phyloP scores from a whole-genome alignment of 306 rosid species.

The Vigna unguiculata region DNA sequence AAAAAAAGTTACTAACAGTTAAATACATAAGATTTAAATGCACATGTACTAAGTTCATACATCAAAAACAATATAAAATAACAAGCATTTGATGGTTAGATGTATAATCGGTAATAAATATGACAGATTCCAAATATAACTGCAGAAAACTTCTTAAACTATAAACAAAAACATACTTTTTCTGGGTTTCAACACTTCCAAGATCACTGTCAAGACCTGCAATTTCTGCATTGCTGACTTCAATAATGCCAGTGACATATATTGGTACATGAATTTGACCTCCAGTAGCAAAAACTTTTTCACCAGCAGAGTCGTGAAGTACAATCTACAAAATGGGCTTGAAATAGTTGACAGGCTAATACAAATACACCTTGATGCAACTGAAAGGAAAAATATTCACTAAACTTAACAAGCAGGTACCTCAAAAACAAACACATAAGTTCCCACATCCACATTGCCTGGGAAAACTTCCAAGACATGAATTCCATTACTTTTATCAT shows the following conservation, averaged over 20 bases:
- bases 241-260: constrained; percentile 72
- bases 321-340: constrained; percentile 57
- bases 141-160: constrained; percentile 29
- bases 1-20: constrained; percentile 3
- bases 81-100: constrained; percentile 31
- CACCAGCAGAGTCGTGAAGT: constrained; percentile 65
- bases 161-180: constrained; percentile 62
- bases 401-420: constrained; percentile 51
- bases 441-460: constrained; percentile 73
- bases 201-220: constrained; percentile 89
- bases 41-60: constrained; percentile 24
- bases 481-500: constrained; percentile 63
- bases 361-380: constrained; percentile 37
- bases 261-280: constrained; percentile 81
- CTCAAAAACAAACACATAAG: constrained; percentile 81
- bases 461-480: constrained; percentile 74
- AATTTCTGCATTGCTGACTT: constrained; percentile 77
- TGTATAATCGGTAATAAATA: constrained; percentile 27
- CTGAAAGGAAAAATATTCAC: constrained; percentile 28
- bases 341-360: constrained; percentile 35
- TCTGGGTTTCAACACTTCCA: constrained; percentile 86
- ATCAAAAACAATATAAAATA: constrained; percentile 15
- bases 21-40: constrained; percentile 24
- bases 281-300: constrained; percentile 74
- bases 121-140: background rate